phyloP scores from a whole-genome alignment of 1,284 basidiomycete species.

The Sporisorium iseilematis-ciliati region DNA sequence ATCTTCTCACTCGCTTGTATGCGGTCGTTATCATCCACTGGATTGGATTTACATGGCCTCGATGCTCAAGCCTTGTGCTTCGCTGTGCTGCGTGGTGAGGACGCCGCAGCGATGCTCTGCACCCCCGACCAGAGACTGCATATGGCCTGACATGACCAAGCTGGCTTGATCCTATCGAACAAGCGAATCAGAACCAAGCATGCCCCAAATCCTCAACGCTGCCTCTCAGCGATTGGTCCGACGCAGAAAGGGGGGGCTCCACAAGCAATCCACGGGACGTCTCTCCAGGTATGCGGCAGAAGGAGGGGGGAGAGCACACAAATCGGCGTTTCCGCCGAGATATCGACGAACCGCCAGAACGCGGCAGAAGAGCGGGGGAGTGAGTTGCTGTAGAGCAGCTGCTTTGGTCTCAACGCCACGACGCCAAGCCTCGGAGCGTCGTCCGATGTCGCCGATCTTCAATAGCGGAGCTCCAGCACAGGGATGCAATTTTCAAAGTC shows the following conservation, averaged over 20 bases:
- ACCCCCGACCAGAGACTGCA: no score
- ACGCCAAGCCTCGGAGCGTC: conserved; percentile 10
- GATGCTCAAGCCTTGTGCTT: no score
- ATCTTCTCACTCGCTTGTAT: neutral
- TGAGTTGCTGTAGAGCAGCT: no score
- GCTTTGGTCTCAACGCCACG: no score
- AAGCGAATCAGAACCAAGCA: no score
- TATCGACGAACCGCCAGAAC: conserved; percentile 1
- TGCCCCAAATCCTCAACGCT: neutral
- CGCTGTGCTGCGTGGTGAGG: no score
- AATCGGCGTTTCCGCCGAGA: conserved; percentile 39
- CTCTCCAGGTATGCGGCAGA: no score
- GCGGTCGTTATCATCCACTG: no score
- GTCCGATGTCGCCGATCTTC: conserved; percentile 16
- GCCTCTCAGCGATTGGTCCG: neutral
- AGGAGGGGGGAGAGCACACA: neutral
- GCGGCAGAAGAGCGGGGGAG: neutral
- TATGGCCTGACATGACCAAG: no score
- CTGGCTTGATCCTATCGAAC: no score
- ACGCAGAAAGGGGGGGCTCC: neutral
- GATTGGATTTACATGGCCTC: no score
- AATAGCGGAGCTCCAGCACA: conserved; percentile 3
- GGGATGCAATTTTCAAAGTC: conserved; percentile 24
- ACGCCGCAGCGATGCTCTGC: no score
- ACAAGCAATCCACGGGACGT: neutral